Base-by-base conservation (phyloP, 345 rosid species). In the Psidium friedrichsthalianum region DNA sequence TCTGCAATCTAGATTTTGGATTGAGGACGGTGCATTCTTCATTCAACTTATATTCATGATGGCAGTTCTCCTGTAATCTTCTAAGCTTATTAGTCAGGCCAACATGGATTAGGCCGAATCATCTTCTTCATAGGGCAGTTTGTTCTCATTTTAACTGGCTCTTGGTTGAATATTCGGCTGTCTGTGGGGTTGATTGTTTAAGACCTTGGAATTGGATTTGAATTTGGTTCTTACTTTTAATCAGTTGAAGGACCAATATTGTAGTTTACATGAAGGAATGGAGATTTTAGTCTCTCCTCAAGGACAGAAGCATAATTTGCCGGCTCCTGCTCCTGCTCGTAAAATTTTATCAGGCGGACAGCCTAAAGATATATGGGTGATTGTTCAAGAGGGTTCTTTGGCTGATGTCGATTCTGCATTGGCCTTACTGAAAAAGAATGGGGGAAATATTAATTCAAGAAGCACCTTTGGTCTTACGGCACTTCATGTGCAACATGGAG, bases 401-500 rank as follows among this genome's bases (percentile, higher is more conserved):
- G 92, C 92, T 86, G 98, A 95, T 89, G 94, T 97, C 3, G 99
- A 97, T 57, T 92, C 89, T 57, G 94, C 96, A 13, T 86, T 97
- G 82, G 91, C 88, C 40, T 82, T 88, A 74, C 86, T 95, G 82
- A 97, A 96, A 98, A 97, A 97, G 90, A 95, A 76, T 74, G 98
- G 98, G 83, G 98, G 94, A 76, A 94, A 92, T 89, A 86, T 96
- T 22, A 93, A 97, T 89, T 84, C 92, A 80, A 92, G 98, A 88
- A 97, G 95, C 87, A 84, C 55, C 40, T 92, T 90, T 92, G 99
- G 99, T 51, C 86, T 95, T 87, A 95, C 98, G 86, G 95, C 98
- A 83, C 95, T 97, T 88, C 98, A 96, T 88, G 87, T 94, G 99
- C 99, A 40, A 89, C 91, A 76, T 96, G 98, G 99, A 97, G 98